phyloP scores from a whole-genome alignment of 1,284 basidiomycete genomes.

The Ganoderma resinaceum region DNA sequence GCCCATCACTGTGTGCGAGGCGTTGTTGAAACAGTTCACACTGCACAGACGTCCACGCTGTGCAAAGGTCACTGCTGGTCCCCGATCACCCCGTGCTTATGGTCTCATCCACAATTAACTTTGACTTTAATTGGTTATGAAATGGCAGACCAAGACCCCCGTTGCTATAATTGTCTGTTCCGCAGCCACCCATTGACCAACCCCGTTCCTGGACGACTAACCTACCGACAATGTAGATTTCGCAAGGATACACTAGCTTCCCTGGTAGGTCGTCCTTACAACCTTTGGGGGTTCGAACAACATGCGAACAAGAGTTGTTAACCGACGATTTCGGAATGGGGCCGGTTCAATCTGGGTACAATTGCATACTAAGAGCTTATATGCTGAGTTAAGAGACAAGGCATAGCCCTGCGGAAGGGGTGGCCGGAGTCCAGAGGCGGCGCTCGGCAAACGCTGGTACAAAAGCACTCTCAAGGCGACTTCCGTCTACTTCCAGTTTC shows the following conservation, averaged over 20 bases:
- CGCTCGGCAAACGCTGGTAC: slow-evolving; percentile 17
- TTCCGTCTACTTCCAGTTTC: slow-evolving; percentile 18
- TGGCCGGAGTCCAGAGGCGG: slow-evolving; percentile 28
- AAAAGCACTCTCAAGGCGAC: slow-evolving; percentile 16
- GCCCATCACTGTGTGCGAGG: neutral
- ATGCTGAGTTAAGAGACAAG: neutral
- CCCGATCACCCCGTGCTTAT: slow-evolving; percentile 4
- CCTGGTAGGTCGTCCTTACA: too few relatives aligned
- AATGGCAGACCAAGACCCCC: neutral
- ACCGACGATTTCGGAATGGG: neutral
- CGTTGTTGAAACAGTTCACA: neutral
- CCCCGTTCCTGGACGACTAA: neutral
- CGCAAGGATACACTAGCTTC: too few relatives aligned
- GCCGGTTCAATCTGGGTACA: neutral
- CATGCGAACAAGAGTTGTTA: too few relatives aligned
- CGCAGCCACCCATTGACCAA: neutral
- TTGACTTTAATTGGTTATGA: neutral
- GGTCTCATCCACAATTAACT: neutral
- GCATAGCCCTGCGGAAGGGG: slow-evolving; percentile 14
- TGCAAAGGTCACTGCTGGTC: neutral
- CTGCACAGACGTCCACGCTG: neutral
- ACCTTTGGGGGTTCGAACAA: too few relatives aligned
- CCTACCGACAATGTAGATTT: neutral
- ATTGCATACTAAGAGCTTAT: neutral
- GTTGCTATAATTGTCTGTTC: neutral